phyloP scores from a whole-genome alignment of 441 rosid genomes.

The Raphanus hybrid region DNA sequence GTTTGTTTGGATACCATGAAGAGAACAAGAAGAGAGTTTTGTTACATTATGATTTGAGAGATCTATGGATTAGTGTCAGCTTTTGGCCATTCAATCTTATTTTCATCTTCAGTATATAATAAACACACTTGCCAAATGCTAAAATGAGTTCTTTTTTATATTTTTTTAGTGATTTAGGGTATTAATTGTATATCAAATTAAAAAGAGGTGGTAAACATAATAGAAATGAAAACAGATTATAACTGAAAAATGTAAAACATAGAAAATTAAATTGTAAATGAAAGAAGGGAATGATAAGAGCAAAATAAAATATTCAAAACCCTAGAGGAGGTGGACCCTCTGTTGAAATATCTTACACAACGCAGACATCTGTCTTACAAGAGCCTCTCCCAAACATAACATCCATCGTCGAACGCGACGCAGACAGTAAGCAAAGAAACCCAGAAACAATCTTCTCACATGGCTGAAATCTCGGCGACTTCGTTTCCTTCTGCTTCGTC shows the following conservation, averaged over 20 bases:
- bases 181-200: too few species aligned
- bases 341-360: conserved; percentile 12
- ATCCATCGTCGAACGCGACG: conserved; percentile 9
- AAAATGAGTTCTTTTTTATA: too few species aligned
- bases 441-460: neutral
- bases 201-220: too few species aligned
- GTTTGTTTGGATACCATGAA: conserved; percentile 11
- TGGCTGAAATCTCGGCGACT: conserved; percentile 43
- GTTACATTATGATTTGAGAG: conserved; percentile 27
- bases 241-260: too few species aligned
- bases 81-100: conserved; percentile 21
- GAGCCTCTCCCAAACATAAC: neutral
- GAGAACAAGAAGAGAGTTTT: conserved; percentile 26
- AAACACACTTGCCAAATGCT: conserved; percentile 6
- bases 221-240: too few species aligned
- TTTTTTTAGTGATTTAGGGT: neutral
- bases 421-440: conserved; percentile 13
- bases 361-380: conserved; percentile 15
- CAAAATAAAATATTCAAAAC: neutral
- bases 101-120: conserved; percentile 22
- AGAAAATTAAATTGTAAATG: too few species aligned
- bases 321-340: conserved; percentile 30
- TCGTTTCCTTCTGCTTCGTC: conserved; percentile 36
- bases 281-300: too few species aligned
- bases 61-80: conserved; percentile 20